Base-by-base conservation (phyloP, 768 basidiomycete genomes). In the Gloeophyllum trabeum region DNA sequence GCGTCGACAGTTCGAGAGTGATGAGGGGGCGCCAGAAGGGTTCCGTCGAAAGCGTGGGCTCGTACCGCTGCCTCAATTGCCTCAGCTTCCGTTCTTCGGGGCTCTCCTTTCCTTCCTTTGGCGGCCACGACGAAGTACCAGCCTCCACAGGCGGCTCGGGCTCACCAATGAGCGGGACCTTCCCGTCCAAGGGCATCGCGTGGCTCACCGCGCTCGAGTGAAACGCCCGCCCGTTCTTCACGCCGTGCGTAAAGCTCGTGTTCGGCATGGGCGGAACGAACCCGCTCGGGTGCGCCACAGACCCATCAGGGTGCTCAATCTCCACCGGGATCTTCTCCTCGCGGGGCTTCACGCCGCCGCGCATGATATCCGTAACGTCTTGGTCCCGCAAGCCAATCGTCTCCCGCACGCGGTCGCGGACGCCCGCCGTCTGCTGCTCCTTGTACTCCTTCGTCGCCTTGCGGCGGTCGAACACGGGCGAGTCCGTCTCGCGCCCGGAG, bases 1-100 rank as follows among this genome's bases (percentile, higher is more conserved):
- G 65, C 5, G 67, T 70, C 6, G 67, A 59, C 25, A 65, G 43
- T 1, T 65, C 67, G 35, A 67, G 43, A 7, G 63, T 57, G 14
- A 70, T 24, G 26, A 70, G 45, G 0, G 70, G 69, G 1, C 61
- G 61, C 61, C 62, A 68, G 49, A 65, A 68, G 13, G 64, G 63
- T 32, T 44, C 38, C 1, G 45, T 35, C 7, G 35, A 24, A 13
- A 67, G 56, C 0, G 52, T 56, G 14, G 53, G 48, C 18, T 46
- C 39, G 4, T 26, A 38, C n/a, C 64, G 63, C 14, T 53, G 35
- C 34, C 21, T 16, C 5, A 19, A n/a, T 6, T 36, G 24, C 4
- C 37, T 35, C 14, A 32, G 10, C 16, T 10, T 32, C 10, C 16
- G 28, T 16, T 10, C 28, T 32, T 32, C 28, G 10, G 16, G 28